These are phyloP conservation scores for Mortierella sp. DNA, from an alignment of 371 early-diverging fungal species.

Conservation along the genomic window DNA sequence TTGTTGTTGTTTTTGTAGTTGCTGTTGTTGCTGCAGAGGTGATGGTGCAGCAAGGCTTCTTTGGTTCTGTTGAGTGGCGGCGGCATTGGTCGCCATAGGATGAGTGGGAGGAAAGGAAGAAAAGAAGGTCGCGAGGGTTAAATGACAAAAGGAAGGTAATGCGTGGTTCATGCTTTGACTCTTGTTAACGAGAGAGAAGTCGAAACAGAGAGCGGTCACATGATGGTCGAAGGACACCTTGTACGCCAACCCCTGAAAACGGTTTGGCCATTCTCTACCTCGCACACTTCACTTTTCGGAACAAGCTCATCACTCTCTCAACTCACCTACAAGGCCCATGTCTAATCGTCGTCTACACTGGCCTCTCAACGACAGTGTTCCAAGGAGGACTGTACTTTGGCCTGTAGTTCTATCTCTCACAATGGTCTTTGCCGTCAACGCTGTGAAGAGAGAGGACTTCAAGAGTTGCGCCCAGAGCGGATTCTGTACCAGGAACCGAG, in stretches of 20 bases:
- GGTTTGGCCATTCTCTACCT: background rate
- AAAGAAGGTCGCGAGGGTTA: background rate
- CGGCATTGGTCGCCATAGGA: slow-evolving; percentile 47
- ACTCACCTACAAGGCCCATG: background rate
- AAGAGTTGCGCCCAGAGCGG: slow-evolving; percentile 90
- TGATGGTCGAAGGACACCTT: background rate
- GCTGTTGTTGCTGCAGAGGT: slow-evolving; percentile 20
- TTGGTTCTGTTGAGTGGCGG: slow-evolving; percentile 11
- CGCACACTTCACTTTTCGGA: background rate
- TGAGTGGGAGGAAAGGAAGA: background rate
- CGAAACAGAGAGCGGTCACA: background rate
- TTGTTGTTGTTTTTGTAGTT: background rate
- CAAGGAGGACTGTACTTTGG: background rate
- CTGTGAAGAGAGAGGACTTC: slow-evolving; percentile 88
- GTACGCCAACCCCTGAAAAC: background rate
- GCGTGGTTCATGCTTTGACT: background rate
- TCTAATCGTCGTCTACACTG: background rate
- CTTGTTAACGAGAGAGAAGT: background rate
- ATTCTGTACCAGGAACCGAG: slow-evolving; percentile 93
- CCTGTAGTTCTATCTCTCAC: background rate
- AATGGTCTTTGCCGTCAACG: slow-evolving; percentile 11
- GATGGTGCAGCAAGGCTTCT: slow-evolving; percentile 6
- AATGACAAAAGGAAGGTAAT: background rate
- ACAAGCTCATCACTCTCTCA: no score
- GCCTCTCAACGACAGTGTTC: background rate